These are phyloP conservation scores for Penicillium frequentans DNA, from an alignment of 2,329 filamentous ascomycete species.

Conservation along the genomic window DNA sequence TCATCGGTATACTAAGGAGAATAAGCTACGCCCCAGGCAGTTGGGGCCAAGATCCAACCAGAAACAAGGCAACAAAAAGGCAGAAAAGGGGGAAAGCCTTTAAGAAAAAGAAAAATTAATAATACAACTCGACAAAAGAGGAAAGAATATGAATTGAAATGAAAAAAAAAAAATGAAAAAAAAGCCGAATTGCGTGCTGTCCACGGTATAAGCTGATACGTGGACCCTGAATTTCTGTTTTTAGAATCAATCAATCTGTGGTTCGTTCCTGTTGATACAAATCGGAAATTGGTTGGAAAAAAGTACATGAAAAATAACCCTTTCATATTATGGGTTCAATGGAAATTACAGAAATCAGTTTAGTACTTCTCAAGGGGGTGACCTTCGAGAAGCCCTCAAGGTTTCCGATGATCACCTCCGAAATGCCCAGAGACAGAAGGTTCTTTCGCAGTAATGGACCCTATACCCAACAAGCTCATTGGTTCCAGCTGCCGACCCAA, in stretches of 20 bases:
- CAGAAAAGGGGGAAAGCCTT: not conserved
- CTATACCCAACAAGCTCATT: slow-evolving; percentile 20
- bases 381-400: slow-evolving; percentile 20
- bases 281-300: not conserved
- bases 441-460: slow-evolving; percentile 18
- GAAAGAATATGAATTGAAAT: not conserved
- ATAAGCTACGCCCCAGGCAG: slow-evolving; percentile 14
- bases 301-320: not conserved
- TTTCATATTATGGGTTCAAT: too few relatives aligned
- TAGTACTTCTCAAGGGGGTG: not conserved
- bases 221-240: slow-evolving; percentile 30
- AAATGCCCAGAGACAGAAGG: slow-evolving; percentile 21
- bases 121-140: not conserved
- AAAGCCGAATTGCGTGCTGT: slow-evolving; percentile 10
- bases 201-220: slow-evolving; percentile 17
- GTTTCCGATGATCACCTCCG: slow-evolving; percentile 20
- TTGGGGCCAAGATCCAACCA: slow-evolving; percentile 11
- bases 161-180: not conserved
- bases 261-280: slow-evolving; percentile 16
- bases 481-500: slow-evolving; percentile 19
- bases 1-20: slow-evolving; percentile 14
- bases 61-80: slow-evolving; percentile 6
- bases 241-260: slow-evolving; percentile 22
- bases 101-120: not conserved
- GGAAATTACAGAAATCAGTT: too few relatives aligned